These are phyloP conservation scores for Scedosporium dehoogii DNA, from an alignment of 2,329 filamentous ascomycete species.

Conservation along the genomic window DNA sequence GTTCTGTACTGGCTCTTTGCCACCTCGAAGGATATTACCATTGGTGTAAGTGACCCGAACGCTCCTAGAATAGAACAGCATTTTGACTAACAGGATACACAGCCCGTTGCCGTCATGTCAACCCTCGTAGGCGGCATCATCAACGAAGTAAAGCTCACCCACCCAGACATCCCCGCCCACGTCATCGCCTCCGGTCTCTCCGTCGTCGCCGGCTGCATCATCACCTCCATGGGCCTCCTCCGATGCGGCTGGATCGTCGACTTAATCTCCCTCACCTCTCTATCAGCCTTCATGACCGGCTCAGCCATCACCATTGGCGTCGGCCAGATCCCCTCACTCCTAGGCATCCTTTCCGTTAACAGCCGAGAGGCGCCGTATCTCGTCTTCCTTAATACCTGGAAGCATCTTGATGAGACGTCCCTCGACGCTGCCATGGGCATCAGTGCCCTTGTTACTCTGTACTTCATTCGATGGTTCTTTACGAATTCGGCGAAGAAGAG, in stretches of 20 bases:
- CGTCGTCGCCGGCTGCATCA: constrained; percentile 66
- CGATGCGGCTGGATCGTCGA: constrained; percentile 86
- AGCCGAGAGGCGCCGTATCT: constrained; percentile 70
- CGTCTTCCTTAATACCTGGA: constrained; percentile 75
- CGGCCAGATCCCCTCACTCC: constrained; percentile 71
- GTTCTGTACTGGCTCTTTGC: constrained; percentile 96
- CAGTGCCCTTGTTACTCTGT: constrained; percentile 70
- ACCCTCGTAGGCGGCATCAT: constrained; percentile 81
- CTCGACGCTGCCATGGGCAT: constrained; percentile 84
- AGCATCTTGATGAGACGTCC: constrained; percentile 54
- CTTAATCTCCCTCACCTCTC: constrained; percentile 79
- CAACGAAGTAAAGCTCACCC: constrained; percentile 42
- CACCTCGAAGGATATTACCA: constrained; percentile 97
- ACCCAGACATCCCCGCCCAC: constrained; percentile 50
- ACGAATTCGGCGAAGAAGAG: constrained; percentile 56
- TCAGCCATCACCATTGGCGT: constrained; percentile 81
- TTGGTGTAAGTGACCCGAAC: constrained; percentile 54
- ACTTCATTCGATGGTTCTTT: constrained; percentile 60
- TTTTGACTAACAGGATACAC: constrained; percentile 21
- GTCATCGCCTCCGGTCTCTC: constrained; percentile 70
- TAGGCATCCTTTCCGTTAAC: constrained; percentile 68
- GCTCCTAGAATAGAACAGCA: neutral
- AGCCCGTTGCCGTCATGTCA: constrained; percentile 90
- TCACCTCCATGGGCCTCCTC: constrained; percentile 67
- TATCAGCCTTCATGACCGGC: constrained; percentile 95